These are phyloP conservation scores for Neopestalotiopsis sp. DNA, from an alignment of 2,329 filamentous ascomycete species.

Conservation along the genomic window DNA sequence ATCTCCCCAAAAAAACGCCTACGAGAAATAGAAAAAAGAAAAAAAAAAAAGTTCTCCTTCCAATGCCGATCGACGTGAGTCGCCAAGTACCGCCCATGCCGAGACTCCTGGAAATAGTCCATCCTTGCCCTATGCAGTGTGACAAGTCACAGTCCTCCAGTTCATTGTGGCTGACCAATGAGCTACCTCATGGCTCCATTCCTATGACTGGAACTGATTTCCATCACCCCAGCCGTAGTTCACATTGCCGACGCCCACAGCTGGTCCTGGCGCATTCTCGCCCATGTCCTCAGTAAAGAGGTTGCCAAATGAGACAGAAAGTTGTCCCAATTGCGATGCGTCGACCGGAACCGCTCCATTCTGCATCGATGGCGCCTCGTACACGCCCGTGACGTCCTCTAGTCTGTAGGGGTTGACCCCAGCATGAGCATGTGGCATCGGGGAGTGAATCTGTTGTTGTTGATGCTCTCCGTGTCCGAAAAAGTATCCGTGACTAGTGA, in stretches of 20 bases:
- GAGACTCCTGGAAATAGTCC: not conserved
- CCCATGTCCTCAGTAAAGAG: slow-evolving; percentile 20
- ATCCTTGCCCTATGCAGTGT: not conserved
- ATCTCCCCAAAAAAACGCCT: not conserved
- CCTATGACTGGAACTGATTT: slow-evolving; percentile 12
- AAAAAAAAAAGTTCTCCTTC: not conserved
- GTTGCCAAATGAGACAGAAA: slow-evolving; percentile 19
- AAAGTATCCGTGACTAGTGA: slow-evolving; percentile 22
- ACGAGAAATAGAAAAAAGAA: not conserved
- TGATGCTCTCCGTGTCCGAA: slow-evolving; percentile 18
- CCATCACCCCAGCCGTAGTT: slow-evolving; percentile 16
- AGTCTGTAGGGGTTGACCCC: slow-evolving; percentile 24
- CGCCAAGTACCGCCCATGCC: not conserved
- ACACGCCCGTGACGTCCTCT: slow-evolving; percentile 26
- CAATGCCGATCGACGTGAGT: slow-evolving; percentile 1
- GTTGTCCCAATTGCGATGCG: slow-evolving; percentile 17
- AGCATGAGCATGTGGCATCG: slow-evolving; percentile 12
- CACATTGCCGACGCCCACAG: not conserved
- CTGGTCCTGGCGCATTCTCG: not conserved
- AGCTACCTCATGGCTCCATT: not conserved
- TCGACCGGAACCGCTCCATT: slow-evolving; percentile 11
- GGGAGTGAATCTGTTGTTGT: slow-evolving; percentile 17
- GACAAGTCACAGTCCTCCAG: not conserved
- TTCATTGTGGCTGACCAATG: too few relatives aligned
- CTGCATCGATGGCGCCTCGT: slow-evolving; percentile 22